Evolutionary conservation across 2,329 filamentous ascomycete genomes (phyloP), one percentile per base, ranked within the genome.

Genomic region (Sarocladiaceae sp.): DNA sequence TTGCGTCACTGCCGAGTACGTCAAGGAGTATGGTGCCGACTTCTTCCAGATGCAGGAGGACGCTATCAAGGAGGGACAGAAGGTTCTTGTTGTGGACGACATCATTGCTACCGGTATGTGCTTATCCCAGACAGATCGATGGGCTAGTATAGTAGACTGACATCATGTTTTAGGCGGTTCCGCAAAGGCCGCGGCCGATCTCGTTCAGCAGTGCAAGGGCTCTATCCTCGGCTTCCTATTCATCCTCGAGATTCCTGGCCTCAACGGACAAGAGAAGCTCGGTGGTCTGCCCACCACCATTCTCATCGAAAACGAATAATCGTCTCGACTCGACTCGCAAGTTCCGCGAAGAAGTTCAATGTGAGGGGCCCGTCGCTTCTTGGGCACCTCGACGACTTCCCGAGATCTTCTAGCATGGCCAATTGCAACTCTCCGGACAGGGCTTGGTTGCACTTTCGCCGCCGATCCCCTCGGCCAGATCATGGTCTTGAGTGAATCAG

Each of bases 1-100:
- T 54, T 92, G 88, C 63, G 85, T 88, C 65, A 95, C 89, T 52
- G 91, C 91, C 59, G 80, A 80, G 60, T 99, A 90, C 71, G 77
- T 91, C 72, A 99, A 99, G 80, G 94, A 99, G 72, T 99, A 99
- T 66, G 94, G 94, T 57, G 80, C 85, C 71, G 94, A 99, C 70
- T 86, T 86, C 67, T 97, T 99, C 76, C 90, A 97, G 79, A 95
- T 99, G 77, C 94, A 99, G 77, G 76, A 81, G 59, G 91, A 88
- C 70, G 86, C 87, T 40, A 86, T 99, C 64, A 86, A 88, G 73
- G 79, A 83, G 50, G 92, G 92, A 31, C 90, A 96, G 75, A 92
- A 87, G 70, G 93, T 96, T 53, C 76, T 99, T 56, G 81, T 99
- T 59, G 91, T 99, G 28, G 94, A 99, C 71, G 94, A 99, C 69